phyloP scores from a whole-genome alignment of 2,329 filamentous ascomycete genomes.

The Neofusicoccum sp. region DNA sequence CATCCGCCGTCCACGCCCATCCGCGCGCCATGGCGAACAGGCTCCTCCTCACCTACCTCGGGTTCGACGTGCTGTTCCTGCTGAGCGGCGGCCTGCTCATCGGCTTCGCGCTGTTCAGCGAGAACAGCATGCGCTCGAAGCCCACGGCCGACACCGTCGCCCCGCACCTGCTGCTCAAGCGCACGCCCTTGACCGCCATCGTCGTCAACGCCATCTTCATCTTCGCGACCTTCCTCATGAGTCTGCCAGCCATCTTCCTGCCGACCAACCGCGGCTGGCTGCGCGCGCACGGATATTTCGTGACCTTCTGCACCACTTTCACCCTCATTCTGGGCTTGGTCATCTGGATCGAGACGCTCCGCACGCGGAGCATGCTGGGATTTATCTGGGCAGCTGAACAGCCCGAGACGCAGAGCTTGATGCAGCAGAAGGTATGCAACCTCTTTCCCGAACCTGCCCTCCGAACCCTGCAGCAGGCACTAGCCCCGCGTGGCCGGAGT shows the following conservation, averaged over 20 bases:
- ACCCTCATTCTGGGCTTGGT: slow-evolving; percentile 61
- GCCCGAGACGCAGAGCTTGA: slow-evolving; percentile 59
- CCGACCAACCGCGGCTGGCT: slow-evolving; percentile 66
- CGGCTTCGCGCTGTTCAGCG: slow-evolving; percentile 52
- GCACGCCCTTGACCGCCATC: slow-evolving; percentile 60
- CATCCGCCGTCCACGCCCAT: not conserved
- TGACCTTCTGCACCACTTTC: slow-evolving; percentile 65
- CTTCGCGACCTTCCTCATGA: slow-evolving; percentile 64
- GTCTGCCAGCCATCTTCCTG: slow-evolving; percentile 69
- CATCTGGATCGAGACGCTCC: slow-evolving; percentile 68
- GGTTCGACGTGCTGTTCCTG: slow-evolving; percentile 53
- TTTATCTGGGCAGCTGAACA: slow-evolving; percentile 61
- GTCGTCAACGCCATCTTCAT: slow-evolving; percentile 71
- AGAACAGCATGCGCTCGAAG: slow-evolving; percentile 34
- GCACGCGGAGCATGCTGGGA: slow-evolving; percentile 61
- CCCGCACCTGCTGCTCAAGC: slow-evolving; percentile 50
- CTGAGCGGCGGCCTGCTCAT: slow-evolving; percentile 52
- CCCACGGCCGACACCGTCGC: slow-evolving; percentile 50
- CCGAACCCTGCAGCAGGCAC: not conserved
- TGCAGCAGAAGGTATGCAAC: slow-evolving; percentile 65
- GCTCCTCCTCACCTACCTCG: slow-evolving; percentile 52
- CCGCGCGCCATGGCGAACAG: slow-evolving; percentile 45
- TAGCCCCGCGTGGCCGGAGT: not conserved
- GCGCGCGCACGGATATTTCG: slow-evolving; percentile 65
- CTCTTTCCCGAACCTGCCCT: not conserved